phyloP scores from a whole-genome alignment of 306 rosid genomes.

The Rosa multiflora region DNA sequence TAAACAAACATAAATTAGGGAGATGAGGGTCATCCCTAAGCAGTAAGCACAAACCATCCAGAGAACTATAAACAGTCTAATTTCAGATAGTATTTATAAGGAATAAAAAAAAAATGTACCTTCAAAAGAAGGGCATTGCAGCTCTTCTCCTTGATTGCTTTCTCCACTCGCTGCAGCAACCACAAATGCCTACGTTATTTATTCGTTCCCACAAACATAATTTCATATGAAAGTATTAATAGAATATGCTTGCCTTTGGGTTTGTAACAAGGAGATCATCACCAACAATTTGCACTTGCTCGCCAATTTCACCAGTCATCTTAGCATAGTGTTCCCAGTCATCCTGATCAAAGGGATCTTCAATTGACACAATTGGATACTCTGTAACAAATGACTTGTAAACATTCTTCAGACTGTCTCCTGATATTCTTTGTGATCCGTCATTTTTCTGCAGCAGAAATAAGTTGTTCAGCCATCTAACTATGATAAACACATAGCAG shows the following conservation, averaged over 20 bases:
- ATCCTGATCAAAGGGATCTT: slow-evolving; percentile 88
- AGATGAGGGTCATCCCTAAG: background rate
- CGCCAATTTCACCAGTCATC: slow-evolving; percentile 65
- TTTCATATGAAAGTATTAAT: background rate
- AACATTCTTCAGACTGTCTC: slow-evolving; percentile 64
- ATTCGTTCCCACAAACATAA: background rate
- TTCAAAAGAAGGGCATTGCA: slow-evolving; percentile 82
- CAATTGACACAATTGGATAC: slow-evolving; percentile 79
- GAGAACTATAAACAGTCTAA: slow-evolving; percentile 16
- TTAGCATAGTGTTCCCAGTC: slow-evolving; percentile 82
- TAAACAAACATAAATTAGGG: slow-evolving; percentile 4
- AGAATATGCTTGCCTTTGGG: slow-evolving; percentile 54
- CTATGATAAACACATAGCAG: slow-evolving; percentile 3
- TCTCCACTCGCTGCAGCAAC: slow-evolving; percentile 61
- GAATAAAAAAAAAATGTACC: slow-evolving; percentile 21
- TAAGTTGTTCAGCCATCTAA: background rate
- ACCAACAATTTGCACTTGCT: slow-evolving; percentile 75
- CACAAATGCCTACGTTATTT: background rate
- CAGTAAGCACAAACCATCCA: background rate
- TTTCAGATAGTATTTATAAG: background rate
- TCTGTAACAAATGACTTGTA: slow-evolving; percentile 74
- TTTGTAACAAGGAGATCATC: slow-evolving; percentile 87
- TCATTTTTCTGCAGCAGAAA: slow-evolving; percentile 56
- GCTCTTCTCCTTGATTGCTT: slow-evolving; percentile 60
- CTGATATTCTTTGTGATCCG: slow-evolving; percentile 64